A percentile compares a stretch with the other conserved stretches of the same genome.
phyloP scores from a whole-genome alignment of 306 rosid genomes.

The Prunus davidiana region DNA sequence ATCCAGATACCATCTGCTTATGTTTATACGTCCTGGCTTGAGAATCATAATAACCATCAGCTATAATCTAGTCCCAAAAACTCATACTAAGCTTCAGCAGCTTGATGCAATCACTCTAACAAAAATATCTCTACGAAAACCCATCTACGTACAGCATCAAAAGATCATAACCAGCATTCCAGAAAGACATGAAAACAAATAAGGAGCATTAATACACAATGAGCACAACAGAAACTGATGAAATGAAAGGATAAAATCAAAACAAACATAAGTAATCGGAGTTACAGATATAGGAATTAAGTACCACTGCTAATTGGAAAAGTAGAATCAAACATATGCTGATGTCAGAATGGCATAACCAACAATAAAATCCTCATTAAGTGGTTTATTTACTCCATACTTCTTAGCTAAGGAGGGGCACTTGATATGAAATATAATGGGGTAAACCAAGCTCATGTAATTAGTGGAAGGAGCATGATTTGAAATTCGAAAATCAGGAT shows the following conservation, averaged over 20 bases:
- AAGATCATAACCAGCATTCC: slow-evolving; percentile 50
- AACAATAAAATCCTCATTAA: not conserved
- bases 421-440: not conserved
- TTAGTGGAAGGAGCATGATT: not conserved
- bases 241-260: not conserved
- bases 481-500: not conserved
- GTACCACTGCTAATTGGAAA: not conserved
- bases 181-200: slow-evolving; percentile 32
- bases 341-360: not conserved
- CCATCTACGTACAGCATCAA: slow-evolving; percentile 40
- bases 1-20: slow-evolving; percentile 31
- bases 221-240: not conserved
- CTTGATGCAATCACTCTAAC: slow-evolving; percentile 39
- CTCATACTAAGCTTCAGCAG: slow-evolving; percentile 33
- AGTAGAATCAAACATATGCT: not conserved
- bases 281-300: not conserved
- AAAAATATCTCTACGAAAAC: slow-evolving; percentile 36
- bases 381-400: not conserved
- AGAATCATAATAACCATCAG: slow-evolving; percentile 34
- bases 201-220: slow-evolving; percentile 22
- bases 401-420: not conserved
- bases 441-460: not conserved
- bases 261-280: not conserved
- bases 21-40: slow-evolving; percentile 23
- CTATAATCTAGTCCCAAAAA: slow-evolving; percentile 41